Base-by-base conservation (phyloP, 106 monocot genomes). In the Platanthera guangdongensis region DNA sequence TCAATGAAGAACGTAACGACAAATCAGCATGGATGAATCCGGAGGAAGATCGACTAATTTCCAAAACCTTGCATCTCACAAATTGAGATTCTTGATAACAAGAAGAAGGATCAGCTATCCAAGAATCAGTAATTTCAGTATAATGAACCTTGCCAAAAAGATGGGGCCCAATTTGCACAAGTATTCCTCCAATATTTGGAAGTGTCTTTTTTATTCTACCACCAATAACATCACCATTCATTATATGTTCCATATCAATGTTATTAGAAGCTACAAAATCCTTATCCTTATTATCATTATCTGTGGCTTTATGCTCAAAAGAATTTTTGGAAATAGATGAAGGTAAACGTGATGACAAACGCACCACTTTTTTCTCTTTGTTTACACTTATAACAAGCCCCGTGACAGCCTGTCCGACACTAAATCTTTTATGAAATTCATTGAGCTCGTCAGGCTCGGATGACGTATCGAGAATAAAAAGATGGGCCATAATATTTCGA, bases 81-180 rank as follows among this genome's bases (percentile, higher is more conserved):
- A 88, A 94, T 51, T 89, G 87, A 0, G 91, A 89, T 79, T 99
- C 93, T 4, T 89, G 50, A 57, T 85, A 99, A 32, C 81, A 77
- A 77, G 81, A 83, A 50, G 89, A 68, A 18, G 94, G 97, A 57
- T 90, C 55, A 50, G 79, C 22, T 3, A 68, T 68, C 97, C 94
- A 94, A 47, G 67, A 72, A 82, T 94, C 91, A 19, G 72, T 49
- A 57, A 97, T 75, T 82, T 97, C 96, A 57, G 93, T 91, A 51
- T 91, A 94, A 81, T 97, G 90, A 82, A 83, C 91, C 71, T 82
- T 93, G 78, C 96, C 96, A 83, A 79, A 75, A 19, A 89, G 81
- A 81, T 94, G 96, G 69, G 93, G 96, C 9, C 96, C 93, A 74
- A 97, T 91, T 75, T 94, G 93, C 46, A 97, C 91, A 74, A 91